Percentiles rank a stretch among this genome's conserved stretches.
Conservation (phyloP, 2,329 filamentous ascomycete species). For the Conoideocrella luteorostrata region DNA sequence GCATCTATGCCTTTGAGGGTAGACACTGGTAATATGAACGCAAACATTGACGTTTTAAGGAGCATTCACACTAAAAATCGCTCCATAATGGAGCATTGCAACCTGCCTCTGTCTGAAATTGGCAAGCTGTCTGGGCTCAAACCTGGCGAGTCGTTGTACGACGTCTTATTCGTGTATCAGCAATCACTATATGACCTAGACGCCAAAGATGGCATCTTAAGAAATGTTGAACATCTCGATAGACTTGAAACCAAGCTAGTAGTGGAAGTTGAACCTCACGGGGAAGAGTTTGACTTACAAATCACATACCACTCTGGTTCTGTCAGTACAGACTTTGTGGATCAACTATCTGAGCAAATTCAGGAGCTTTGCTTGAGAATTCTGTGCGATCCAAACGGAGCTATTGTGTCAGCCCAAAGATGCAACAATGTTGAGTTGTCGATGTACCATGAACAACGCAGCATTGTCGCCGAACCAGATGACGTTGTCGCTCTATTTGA, state of each 20-base stretch:
- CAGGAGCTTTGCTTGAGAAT: slow-evolving; percentile 37
- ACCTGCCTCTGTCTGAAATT: slow-evolving; percentile 62
- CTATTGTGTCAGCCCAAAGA: slow-evolving; percentile 10
- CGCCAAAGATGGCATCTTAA: slow-evolving; percentile 30
- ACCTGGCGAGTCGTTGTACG: slow-evolving; percentile 58
- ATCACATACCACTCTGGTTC: slow-evolving; percentile 40
- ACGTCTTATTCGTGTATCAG: slow-evolving; percentile 79
- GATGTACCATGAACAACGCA: slow-evolving; percentile 36
- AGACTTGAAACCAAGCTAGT: slow-evolving; percentile 70
- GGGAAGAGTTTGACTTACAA: slow-evolving; percentile 33
- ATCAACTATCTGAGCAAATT: slow-evolving; percentile 55
- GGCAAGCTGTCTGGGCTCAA: slow-evolving; percentile 51
- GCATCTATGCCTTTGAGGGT: slow-evolving; percentile 67
- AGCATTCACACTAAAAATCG: slow-evolving; percentile 61
- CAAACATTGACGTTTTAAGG: slow-evolving; percentile 54
- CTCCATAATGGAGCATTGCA: slow-evolving; percentile 56
- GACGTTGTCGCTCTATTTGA: slow-evolving; percentile 38
- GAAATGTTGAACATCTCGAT: slow-evolving; percentile 57
- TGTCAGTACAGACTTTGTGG: slow-evolving; percentile 50
- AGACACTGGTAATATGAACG: slow-evolving; percentile 44
- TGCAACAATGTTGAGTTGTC: slow-evolving; percentile 36
- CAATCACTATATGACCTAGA: slow-evolving; percentile 51
- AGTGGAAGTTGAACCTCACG: slow-evolving; percentile 65
- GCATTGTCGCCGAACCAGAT: slow-evolving; percentile 7
- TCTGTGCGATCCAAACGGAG: slow-evolving; percentile 16